A percentile compares a stretch with the other conserved stretches of the same genome.
Evolutionary conservation across 305 asterid genomes (phyloP).

Genomic region (Stenogyne calaminthoides): DNA sequence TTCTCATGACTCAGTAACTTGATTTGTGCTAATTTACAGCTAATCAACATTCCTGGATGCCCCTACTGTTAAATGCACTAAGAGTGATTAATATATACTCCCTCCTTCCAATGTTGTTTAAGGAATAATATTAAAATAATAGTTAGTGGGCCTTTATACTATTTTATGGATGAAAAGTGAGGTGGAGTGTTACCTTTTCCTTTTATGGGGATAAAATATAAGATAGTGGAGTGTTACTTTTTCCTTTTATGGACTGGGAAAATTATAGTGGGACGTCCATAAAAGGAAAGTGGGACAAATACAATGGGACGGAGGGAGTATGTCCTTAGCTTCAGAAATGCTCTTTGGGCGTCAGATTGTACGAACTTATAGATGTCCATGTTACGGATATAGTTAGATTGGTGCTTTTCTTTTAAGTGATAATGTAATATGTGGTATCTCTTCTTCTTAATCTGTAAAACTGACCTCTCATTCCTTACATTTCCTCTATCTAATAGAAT

Average conservation of each 20-base stretch:
- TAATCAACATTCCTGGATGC: conserved; percentile 2
- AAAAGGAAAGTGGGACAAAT: no score
- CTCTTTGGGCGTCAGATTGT: background rate
- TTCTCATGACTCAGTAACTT: conserved; percentile 2
- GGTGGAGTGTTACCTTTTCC: no score
- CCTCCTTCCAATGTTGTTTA: no score
- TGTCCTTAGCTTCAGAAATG: background rate
- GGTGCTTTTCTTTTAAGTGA: background rate
- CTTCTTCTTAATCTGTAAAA: background rate
- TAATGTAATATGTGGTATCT: background rate
- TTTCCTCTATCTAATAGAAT: background rate
- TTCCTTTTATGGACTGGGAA: no score
- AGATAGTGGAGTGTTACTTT: no score
- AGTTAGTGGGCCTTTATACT: no score
- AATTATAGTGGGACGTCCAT: no score
- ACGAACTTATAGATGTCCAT: background rate
- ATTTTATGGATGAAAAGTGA: no score
- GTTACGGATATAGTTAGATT: background rate
- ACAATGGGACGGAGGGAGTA: no score
- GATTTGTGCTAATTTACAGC: conserved; percentile 1
- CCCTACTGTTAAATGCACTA: background rate
- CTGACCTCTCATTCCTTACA: background rate
- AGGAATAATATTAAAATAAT: no score
- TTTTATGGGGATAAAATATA: no score
- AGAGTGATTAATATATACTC: background rate